A percentile compares a stretch with the other conserved stretches of the same genome.
phyloP scores from a whole-genome alignment of 148 eudicot genomes.

The Simmondsia chinensis region DNA sequence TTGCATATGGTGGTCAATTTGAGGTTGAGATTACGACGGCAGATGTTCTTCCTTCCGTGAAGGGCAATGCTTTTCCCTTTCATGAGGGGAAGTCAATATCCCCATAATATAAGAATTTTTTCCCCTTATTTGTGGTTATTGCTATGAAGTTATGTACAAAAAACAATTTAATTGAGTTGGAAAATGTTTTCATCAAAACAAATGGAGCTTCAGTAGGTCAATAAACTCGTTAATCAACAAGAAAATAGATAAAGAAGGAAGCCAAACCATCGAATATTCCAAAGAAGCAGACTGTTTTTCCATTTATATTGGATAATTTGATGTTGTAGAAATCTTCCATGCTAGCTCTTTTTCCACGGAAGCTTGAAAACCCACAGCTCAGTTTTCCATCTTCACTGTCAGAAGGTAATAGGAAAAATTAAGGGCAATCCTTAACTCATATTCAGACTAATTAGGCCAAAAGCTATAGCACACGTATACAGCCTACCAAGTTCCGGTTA shows the following conservation, averaged over 20 bases:
- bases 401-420: conserved; percentile 16
- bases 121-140: too few species aligned
- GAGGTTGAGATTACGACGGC: too few species aligned
- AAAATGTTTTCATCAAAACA: too few species aligned
- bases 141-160: too few species aligned
- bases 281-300: conserved; percentile 66
- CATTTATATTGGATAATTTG: conserved; percentile 65
- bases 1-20: too few species aligned
- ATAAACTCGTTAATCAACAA: background rate
- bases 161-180: too few species aligned
- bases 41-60: too few species aligned
- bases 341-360: conserved; percentile 90
- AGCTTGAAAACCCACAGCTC: conserved; percentile 89
- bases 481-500: background rate
- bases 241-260: conserved; percentile 2
- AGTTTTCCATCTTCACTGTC: conserved; percentile 87
- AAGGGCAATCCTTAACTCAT: conserved; percentile 10
- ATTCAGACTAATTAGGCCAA: background rate
- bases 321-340: conserved; percentile 97
- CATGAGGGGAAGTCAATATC: too few species aligned
- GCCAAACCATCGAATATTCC: conserved; percentile 95
- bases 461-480: background rate
- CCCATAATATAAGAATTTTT: too few species aligned
- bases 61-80: too few species aligned
- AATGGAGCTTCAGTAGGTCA: too few species aligned